Evolutionary conservation across 305 asterid species (phyloP).

Genomic region (Solanum chacoense): DNA sequence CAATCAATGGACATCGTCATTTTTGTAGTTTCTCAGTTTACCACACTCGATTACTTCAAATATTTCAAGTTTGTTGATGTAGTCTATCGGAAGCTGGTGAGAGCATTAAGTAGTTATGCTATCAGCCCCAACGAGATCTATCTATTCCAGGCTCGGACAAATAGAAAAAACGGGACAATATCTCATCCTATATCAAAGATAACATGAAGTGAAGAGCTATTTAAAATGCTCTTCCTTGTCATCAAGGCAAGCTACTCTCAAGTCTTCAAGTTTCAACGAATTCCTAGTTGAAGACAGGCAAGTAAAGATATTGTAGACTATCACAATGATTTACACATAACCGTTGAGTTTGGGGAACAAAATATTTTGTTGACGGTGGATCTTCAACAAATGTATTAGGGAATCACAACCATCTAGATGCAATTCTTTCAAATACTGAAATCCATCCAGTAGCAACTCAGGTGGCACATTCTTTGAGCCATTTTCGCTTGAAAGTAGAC

Average conservation of each 20-base stretch:
- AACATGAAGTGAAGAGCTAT: background rate
- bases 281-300: background rate
- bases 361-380: background rate
- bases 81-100: background rate
- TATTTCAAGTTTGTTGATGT: background rate
- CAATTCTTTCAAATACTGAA: background rate
- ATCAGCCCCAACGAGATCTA: background rate
- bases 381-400: background rate
- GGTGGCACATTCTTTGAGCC: background rate
- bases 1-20: background rate
- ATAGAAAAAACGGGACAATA: no score
- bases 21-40: background rate
- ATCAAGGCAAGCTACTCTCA: background rate
- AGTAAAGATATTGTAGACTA: background rate
- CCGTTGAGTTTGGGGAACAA: background rate
- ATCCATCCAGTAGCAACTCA: background rate
- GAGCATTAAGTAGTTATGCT: background rate
- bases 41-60: background rate
- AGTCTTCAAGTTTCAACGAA: background rate
- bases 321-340: background rate
- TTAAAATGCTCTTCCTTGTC: background rate
- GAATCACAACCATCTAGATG: background rate
- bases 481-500: background rate
- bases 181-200: background rate
- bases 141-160: background rate